These are phyloP conservation scores for Calvatia gigantea DNA, from an alignment of 768 basidiomycete species.

Conservation along the genomic window DNA sequence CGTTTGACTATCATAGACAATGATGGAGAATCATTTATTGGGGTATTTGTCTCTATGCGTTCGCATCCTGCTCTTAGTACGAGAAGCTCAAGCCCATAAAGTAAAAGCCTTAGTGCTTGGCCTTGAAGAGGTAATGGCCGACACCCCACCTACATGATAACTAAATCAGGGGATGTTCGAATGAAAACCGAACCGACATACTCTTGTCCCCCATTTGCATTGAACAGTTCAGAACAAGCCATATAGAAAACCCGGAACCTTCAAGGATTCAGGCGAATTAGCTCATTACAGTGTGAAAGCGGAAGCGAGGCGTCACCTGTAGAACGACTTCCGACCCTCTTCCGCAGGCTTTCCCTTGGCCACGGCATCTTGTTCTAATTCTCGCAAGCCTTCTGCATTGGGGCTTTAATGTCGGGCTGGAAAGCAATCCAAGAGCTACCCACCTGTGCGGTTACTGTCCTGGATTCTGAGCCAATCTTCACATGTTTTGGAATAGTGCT, in stretches of 20 bases:
- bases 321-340: slow-evolving; percentile 60
- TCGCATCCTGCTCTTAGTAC: too few relatives aligned
- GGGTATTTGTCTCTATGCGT: background rate
- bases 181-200: slow-evolving; percentile 31
- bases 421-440: too few relatives aligned
- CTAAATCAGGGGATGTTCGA: slow-evolving; percentile 4
- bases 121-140: slow-evolving; percentile 53
- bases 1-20: background rate
- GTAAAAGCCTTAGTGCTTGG: background rate
- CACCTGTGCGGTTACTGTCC: slow-evolving; percentile 46
- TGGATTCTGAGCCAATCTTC: slow-evolving; percentile 65
- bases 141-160: slow-evolving; percentile 45
- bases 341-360: slow-evolving; percentile 39
- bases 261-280: background rate
- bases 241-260: slow-evolving; percentile 72
- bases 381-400: slow-evolving; percentile 38
- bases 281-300: background rate
- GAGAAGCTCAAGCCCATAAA: too few relatives aligned
- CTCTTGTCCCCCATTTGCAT: slow-evolving; percentile 56
- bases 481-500: slow-evolving; percentile 58
- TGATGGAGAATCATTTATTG: background rate
- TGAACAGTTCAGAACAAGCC: slow-evolving; percentile 69
- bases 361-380: slow-evolving; percentile 45
- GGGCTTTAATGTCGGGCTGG: too few relatives aligned
- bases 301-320: slow-evolving; percentile 33